Evolutionary conservation across 2,329 filamentous ascomycete genomes (phyloP).

Genomic region (Phyllosticta capitalensis): DNA sequence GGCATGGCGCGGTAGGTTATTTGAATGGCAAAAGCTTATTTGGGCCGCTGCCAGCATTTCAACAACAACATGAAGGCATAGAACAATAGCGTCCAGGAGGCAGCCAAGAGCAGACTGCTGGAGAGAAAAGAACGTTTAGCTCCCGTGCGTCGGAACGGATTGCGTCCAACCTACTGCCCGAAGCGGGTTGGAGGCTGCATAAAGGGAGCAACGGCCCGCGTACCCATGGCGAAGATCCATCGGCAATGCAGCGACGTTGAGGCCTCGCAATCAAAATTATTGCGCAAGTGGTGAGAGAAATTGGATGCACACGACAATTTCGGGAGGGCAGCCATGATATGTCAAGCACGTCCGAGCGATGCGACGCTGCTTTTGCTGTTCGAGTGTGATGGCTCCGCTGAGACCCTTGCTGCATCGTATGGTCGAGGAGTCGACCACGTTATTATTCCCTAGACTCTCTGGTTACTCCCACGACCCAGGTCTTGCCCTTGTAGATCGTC

Average conservation of each 20-base stretch:
- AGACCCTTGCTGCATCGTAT: no score
- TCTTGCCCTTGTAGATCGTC: no score
- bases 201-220: neutral
- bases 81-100: neutral
- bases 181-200: neutral
- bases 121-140: neutral
- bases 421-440: no score
- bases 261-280: neutral
- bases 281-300: neutral
- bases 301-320: neutral
- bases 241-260: neutral
- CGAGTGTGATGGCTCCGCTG: no score
- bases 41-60: neutral
- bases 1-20: neutral
- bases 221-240: neutral
- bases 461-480: no score
- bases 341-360: no score
- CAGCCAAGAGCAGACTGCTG: neutral
- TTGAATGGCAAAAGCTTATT: neutral
- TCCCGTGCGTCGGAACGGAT: neutral
- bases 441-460: no score
- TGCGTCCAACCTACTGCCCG: neutral
- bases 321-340: neutral
- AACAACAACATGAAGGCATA: neutral
- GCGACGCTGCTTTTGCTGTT: no score